Evolutionary conservation across 345 rosid species (phyloP), one percentile per base, ranked within the genome.

Genomic region (Limnanthes douglasii): DNA sequence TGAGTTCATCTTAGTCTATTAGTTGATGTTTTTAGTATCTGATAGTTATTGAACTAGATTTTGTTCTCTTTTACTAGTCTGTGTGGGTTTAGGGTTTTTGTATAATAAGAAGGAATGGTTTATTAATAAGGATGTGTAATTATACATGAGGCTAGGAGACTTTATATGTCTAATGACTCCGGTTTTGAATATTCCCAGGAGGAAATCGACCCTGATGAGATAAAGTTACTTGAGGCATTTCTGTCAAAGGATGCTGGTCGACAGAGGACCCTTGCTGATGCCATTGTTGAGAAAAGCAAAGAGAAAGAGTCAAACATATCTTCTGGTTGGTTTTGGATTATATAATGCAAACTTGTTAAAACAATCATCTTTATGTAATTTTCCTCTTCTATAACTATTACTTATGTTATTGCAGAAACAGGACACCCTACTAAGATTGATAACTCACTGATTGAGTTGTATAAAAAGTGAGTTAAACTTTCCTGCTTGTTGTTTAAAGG

Each of bases 191-290:
- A 11, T 35, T 31, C 6, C 12, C 58, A 88, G 85, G 86, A 70
- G 46, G 82, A 74, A 37, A 68, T 84, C 27, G 63, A 73, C 46
- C 93, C 80, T 54, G 73, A 72, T 3, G 94, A 90, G 21, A 96
- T 80, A 74, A 70, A 61, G 64, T 43, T 85, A 51, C 65, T 85
- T 30, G 96, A 80, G 53, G 68, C 92, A 16, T 85, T 90, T 53
- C 52, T 80, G 8, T 70, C 68, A 0, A 80, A 75, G 68, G 66
- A 70, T 31, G 72, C 78, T 6, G 69, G 68, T 52, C 76, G 69
- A 3, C 82, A 72, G 5, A 70, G 53, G 18, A 85, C 93, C 2
- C 96, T 90, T 10, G 70, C 96, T 0, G 96, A 85, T 18, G 47
- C 85, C 40, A 90, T 90, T 23, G 62, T 71, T 23, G 60, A 61